These are phyloP conservation scores for Rasamsonia emersonii DNA, from an alignment of 2,329 filamentous ascomycete genomes.

Conservation along the genomic window DNA sequence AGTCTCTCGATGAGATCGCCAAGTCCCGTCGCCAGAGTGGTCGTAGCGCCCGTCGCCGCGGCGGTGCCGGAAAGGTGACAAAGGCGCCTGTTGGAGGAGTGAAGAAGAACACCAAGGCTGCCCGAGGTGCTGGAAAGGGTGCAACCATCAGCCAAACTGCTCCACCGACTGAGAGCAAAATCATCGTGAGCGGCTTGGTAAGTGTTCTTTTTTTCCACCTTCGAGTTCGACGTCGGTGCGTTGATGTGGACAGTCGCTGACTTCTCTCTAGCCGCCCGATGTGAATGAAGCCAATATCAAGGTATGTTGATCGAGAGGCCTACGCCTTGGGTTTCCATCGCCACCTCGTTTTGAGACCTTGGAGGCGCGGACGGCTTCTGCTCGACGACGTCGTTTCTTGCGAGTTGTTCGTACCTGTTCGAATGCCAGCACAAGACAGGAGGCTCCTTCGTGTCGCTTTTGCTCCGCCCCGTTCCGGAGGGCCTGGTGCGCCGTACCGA, in stretches of 20 bases:
- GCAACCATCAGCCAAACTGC: constrained; percentile 56
- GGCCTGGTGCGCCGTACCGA: constrained; percentile 26
- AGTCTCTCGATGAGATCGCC: constrained; percentile 96
- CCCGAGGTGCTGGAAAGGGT: constrained; percentile 39
- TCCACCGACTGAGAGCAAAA: constrained; percentile 73
- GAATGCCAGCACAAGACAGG: constrained; percentile 22
- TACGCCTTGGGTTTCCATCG: constrained; percentile 63
- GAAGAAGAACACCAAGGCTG: constrained; percentile 60
- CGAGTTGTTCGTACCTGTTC: constrained; percentile 16
- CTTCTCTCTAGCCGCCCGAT: constrained; percentile 67
- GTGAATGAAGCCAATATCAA: constrained; percentile 96
- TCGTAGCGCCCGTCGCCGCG: constrained; percentile 40
- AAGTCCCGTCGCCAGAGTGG: constrained; percentile 57
- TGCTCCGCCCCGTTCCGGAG: constrained; percentile 16
- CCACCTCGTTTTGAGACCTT: constrained; percentile 43
- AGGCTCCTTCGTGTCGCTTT: constrained; percentile 26
- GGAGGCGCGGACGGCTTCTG: constrained; percentile 30
- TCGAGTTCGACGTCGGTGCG: too few species aligned
- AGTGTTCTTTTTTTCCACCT: too few species aligned
- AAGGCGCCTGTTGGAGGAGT: constrained; percentile 75
- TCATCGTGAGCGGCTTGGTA: constrained; percentile 98
- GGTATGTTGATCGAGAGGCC: constrained; percentile 96
- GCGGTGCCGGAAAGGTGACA: constrained; percentile 22
- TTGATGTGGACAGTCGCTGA: constrained; percentile 43
- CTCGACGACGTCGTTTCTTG: constrained; percentile 18